Evolutionary conservation across 2,329 filamentous ascomycete genomes (phyloP), one percentile per base, ranked within the genome.

Genomic region (Penicillium sp.): DNA sequence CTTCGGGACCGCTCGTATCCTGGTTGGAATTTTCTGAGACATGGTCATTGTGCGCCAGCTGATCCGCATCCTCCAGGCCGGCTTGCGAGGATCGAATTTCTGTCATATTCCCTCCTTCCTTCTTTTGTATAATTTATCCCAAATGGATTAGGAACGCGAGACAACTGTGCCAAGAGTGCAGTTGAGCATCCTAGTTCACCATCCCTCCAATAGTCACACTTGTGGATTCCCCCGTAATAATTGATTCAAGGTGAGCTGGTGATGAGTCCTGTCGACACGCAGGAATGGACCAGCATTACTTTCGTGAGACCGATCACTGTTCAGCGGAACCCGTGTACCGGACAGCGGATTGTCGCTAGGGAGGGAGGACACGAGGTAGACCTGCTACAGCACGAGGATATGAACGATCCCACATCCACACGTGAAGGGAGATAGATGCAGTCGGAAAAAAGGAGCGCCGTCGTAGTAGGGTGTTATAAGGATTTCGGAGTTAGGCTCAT

Each of bases 211-310:
- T 45, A 22, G 16, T 33, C 22, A 11, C 14, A 16, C 56, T 48
- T 53, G 39, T 53, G 41, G 11, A 6, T 39, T 30, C 16, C 3
- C 18, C 36, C 22, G 42, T 52, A 22, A 27, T 41, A 38, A 34
- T 48, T 43, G 34, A 45, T 59, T 64, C 56, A 64, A 47, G 52
- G 52, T 42, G 55, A 66, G 59, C 61, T 49, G 49, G 52, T 28
- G 25, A 52, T 36, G 53, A 63, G 60, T 58, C 64, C 59, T 39
- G 51, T 41, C 45, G 49, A 41, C 48, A 58, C 47, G 48, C 56
- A 62, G 56, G 62, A 64, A 58, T 53, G 55, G 46, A 54, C 57
- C 65, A 47, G 64, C 65, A 69, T 69, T 66, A 65, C 65, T 66
- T 51, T 58, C 46, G 50, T 46, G 43, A 38, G 49, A 50, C 46